Conservation (phyloP, 371 early-diverging fungal species). For the Mucor plumbeus region DNA sequence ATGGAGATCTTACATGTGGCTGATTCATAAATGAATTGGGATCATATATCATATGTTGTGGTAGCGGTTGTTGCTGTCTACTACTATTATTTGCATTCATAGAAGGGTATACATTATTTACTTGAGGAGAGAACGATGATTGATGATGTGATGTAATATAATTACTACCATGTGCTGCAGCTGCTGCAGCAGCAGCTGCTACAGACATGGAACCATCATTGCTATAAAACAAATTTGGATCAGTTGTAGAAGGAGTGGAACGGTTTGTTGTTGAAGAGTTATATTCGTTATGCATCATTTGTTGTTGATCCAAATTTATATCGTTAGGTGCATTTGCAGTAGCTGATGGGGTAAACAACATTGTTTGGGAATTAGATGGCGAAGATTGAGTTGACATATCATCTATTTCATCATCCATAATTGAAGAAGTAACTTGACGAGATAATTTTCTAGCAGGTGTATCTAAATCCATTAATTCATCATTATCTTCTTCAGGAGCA, state of each 20-base stretch:
- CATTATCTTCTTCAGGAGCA: constrained; percentile 24
- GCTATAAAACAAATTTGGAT: constrained; percentile 19
- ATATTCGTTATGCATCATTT: not conserved
- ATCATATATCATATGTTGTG: constrained; percentile 10
- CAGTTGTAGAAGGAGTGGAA: not conserved
- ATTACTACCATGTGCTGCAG: constrained; percentile 5
- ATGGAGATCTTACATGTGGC: constrained; percentile 2
- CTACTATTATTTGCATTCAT: constrained; percentile 7
- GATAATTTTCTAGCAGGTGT: constrained; percentile 30
- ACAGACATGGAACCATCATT: constrained; percentile 1
- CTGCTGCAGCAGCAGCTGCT: constrained; percentile 8
- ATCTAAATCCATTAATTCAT: constrained; percentile 24
- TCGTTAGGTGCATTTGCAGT: not conserved
- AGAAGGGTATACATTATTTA: constrained; percentile 18
- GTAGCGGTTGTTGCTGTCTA: constrained; percentile 14
- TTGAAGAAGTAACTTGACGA: constrained; percentile 17
- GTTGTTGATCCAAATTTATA: constrained; percentile 25
- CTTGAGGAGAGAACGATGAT: constrained; percentile 1
- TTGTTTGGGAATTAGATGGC: constrained; percentile 27
- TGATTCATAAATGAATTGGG: constrained; percentile 10
- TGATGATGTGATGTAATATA: not conserved
- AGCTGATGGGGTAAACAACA: constrained; percentile 4
- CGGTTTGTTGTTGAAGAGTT: not conserved
- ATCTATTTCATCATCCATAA: constrained; percentile 39
- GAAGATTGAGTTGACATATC: constrained; percentile 27